Conservation (phyloP, 306 rosid genomes). For the Sicyos baderoa region DNA sequence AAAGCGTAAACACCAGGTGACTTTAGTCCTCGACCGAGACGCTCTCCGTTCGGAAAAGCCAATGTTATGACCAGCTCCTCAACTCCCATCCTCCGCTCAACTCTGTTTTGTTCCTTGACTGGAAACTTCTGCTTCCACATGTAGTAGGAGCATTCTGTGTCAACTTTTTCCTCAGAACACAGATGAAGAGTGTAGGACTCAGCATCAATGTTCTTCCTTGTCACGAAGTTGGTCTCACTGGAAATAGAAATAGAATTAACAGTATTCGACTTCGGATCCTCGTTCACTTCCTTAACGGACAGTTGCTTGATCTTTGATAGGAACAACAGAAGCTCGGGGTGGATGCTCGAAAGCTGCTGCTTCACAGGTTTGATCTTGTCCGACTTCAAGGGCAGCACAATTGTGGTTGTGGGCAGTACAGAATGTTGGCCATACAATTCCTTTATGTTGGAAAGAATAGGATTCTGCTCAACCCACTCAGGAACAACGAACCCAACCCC, state of each 20-base stretch:
- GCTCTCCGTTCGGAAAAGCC: conserved; percentile 53
- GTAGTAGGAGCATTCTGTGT: conserved; percentile 36
- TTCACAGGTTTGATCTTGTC: conserved; percentile 60
- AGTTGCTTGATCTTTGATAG: conserved; percentile 58
- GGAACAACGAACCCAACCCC: conserved; percentile 73
- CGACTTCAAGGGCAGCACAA: conserved; percentile 58
- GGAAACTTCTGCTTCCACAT: conserved; percentile 72
- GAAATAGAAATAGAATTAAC: conserved; percentile 43
- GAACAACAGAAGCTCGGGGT: conserved; percentile 58
- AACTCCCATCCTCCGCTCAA: conserved; percentile 47
- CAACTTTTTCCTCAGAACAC: conserved; percentile 31
- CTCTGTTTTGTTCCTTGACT: conserved; percentile 35
- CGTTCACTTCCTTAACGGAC: conserved; percentile 45
- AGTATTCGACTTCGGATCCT: conserved; percentile 31
- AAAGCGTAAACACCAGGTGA: conserved; percentile 49
- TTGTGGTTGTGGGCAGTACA: conserved; percentile 47
- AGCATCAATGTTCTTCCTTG: conserved; percentile 55
- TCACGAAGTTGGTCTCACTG: conserved; percentile 33
- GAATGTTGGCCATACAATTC: conserved; percentile 36
- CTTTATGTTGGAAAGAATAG: conserved; percentile 36
- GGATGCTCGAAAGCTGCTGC: conserved; percentile 56
- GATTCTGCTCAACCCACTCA: conserved; percentile 70
- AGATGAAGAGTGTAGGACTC: conserved; percentile 59
- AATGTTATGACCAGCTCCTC: conserved; percentile 51
- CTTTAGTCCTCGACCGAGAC: conserved; percentile 32